Base-by-base conservation (phyloP, 1,139 yeast genomes). In the Zygoascus meyerae region DNA sequence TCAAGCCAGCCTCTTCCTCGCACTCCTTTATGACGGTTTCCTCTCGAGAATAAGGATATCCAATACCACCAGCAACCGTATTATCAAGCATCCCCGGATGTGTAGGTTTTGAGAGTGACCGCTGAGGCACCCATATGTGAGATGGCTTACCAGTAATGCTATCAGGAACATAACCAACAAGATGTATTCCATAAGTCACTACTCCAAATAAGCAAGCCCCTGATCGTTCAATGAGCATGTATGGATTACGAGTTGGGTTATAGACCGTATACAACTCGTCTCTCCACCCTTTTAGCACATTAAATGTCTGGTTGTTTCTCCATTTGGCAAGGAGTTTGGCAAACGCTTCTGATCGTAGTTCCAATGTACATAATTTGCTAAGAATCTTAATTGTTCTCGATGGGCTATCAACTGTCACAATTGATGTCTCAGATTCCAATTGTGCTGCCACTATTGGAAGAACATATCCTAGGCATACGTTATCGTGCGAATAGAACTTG, bases 51-150 rank as follows among this genome's bases (percentile, higher is more conserved):
- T 78, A 71, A 0, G 95, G 96, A 60, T 82, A 74, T 0, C 95
- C 96, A 16, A 92, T 62, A 0, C 98, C 98, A 1, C 98, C 98
- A 0, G 96, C 98, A 5, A 92, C 86, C 1, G 95, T 86, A 61
- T 90, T 92, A 63, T 92, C 98, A 39, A 89, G 73, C 86, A 79
- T 83, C 0, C 86, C 84, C 0, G 98, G 97, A 67, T 79, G 89
- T 0, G 97, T 92, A 14, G 85, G 83, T 61, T 92, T 92, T 1
- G 79, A 73, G 11, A 70, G 62, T 0, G 97, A 76, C 54, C 98
- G 71, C 52, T 86, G 70, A 0, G 98, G 96, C 5, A 90, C 74
- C 97, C 97, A 92, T 48, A 92, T 59, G 57, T 78, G 76, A 40
- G 80, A 58, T 36, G 72, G 71, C 6, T 64, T 59, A 5, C 66